Evolutionary conservation across 495 filamentous ascomycete species (phyloP), one percentile per base, ranked within the genome.

Genomic region (Neurospora intermedia): DNA sequence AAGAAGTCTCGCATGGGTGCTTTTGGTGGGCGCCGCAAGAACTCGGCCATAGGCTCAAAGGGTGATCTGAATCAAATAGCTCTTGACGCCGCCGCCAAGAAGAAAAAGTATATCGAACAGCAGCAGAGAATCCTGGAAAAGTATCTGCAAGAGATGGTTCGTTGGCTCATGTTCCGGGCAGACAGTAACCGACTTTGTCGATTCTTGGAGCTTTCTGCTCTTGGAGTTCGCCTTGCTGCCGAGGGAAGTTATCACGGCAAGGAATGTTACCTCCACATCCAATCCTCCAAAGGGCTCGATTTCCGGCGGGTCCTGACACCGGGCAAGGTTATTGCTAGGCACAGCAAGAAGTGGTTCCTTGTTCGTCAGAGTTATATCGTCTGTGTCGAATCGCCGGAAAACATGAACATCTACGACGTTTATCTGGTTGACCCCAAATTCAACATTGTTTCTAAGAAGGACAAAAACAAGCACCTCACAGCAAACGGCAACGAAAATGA

Each of bases 391-490:
- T 97, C 94, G 1, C 96, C 96, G 13, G 95, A 98, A 77, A 95
- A 94, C 76, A 97, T 98, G 94, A 96, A 97, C 78, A 97, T 98
- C 48, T 98, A 98, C 78, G 96, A 99, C 83, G 96, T 98, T 75
- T 97, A 98, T 79, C 87, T 99, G 10, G 92, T 97, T 27, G 96
- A 99, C 77, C 84, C 92, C 1, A 87, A 89, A 73, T 99, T 98
- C 81, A 85, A 87, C 43, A 88, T 97, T 38, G 88, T 93, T 69
- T 88, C 92, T 42, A 91, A 91, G 77, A 91, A 91, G 77, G 89
- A 87, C 74, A 94, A 90, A 76, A 82, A 88, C 10, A 89, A 85
- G 71, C 87, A 91, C 16, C 86, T 90, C 43, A 87, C 88, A 20
- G 87, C 87, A 23, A 92, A 88, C 76, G 83, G 88, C 59, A 86